Evolutionary conservation across 1,284 basidiomycete genomes (phyloP), one percentile per base, ranked within the genome.

Genomic region (Apiotrichum gracile): DNA sequence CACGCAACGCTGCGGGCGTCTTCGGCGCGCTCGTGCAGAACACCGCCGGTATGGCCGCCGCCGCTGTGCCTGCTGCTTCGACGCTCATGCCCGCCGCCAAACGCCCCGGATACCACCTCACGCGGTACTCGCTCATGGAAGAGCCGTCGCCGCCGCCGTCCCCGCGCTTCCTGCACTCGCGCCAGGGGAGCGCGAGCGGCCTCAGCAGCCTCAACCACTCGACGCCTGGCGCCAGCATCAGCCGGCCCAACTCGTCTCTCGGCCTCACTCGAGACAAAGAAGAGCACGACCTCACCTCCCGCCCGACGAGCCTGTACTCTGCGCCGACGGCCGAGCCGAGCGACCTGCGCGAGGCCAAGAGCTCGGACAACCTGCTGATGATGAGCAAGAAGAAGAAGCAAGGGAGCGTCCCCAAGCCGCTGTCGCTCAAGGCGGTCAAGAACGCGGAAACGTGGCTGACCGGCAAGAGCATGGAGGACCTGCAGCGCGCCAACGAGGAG

Each of bases 1-100:
- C 82, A 10, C 74, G 79, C 43, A 82, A 77, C 53, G 80, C 77
- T 8, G 86, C 79, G 0, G 86, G 87, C 5, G 85, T 86, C 0
- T 82, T 88, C 62, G 87, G 85, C 13, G 81, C 84, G 8, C 78
- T 90, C 42, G 83, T 90, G 38, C 82, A 85, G 24, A 83, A 82
- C 56, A 85, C 87, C 0, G 84, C 83, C 3, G 85, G 84, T 58
- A 73, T 84, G 29, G 76, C 76, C 13, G 84, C 83, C 24, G 77
- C 77, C 0, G 85, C 83, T 5, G 80, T 84, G 0, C 85, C 85
- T 0, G 62, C 69, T 5, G 70, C 77, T 9, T 79, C 79, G 21
- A 77, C 77, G 22, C 75, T 89, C 19, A 83, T 82, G 21, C 85
- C 87, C 10, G 81, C 83, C 51, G 74, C 84, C n/a, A 82, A 82